Base-by-base conservation (phyloP, 257 asterid genomes). In the Plantago major region DNA sequence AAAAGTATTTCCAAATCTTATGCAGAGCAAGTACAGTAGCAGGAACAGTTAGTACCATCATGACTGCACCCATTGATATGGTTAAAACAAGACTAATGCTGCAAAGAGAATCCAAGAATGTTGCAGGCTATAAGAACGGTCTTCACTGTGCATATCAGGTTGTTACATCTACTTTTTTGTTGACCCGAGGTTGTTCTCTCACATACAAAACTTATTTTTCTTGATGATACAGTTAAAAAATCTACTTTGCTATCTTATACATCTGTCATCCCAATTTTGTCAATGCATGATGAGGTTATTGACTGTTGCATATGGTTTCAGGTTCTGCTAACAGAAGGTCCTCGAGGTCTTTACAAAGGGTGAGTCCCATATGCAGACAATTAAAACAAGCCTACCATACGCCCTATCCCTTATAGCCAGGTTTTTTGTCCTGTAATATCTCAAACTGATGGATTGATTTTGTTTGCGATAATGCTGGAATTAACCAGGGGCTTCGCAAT, bases 291-390 rank as follows among this genome's bases (percentile, higher is more conserved):
- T 56, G 46, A 28, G 26, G 43, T 56, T 11, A 47, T 14, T 1
- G 17, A 56, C 13, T 63, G 14, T 46, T 30, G 12, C 12, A 40
- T 64, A 28, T 46, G 60, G 60, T 78, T 77, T 61, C 91, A 93
- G 99, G 97, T 93, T 58, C 79, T 93, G 70, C 78, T 60, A 47
- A 81, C 83, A 19, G 99, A 93, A 83, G 97, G 99, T 61, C 89
- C 88, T 43, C 81, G 77, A 12, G 99, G 99, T 59, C 95, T 93
- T 68, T 93, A 84, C 81, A 93, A 93, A 85, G 99, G 99, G 99
- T 93, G 77, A 83, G 95, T 64, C 53, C 28, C 28, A 6, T 16
- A 33, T 45, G 38, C 61, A 42, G 28, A 11, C 15, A 30, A 7
- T 17, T 17, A 10, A 7, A 1, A 48, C 10, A 37, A 55, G 40